phyloP scores from a whole-genome alignment of 2,329 filamentous ascomycete genomes.

The Whalleya microplaca region DNA sequence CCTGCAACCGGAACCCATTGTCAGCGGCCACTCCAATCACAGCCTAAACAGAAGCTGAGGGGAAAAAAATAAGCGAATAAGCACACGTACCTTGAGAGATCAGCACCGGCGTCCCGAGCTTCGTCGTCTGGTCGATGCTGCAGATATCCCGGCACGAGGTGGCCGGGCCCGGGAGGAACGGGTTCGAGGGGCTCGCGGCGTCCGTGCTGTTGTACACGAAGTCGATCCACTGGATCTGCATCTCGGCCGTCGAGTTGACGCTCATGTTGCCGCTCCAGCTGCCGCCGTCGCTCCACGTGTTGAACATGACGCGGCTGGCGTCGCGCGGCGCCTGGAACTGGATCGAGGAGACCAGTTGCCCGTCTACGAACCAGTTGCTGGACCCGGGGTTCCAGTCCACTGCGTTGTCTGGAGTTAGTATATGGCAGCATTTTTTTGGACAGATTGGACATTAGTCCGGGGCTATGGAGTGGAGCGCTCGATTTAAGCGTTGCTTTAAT shows the following conservation, averaged over 20 bases:
- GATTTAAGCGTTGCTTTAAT: too few relatives aligned
- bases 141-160: conserved; percentile 40
- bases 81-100: conserved; percentile 27
- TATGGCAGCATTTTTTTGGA: too few relatives aligned
- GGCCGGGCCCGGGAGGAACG: conserved; percentile 8
- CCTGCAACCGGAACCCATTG: neutral
- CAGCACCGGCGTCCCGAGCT: conserved; percentile 42
- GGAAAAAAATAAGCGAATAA: neutral
- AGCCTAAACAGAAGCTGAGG: neutral
- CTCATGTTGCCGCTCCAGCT: conserved; percentile 51
- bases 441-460: too few relatives aligned
- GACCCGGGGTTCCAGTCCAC: conserved; percentile 53
- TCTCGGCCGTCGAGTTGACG: conserved; percentile 43
- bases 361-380: conserved; percentile 54
- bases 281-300: conserved; percentile 57
- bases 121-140: conserved; percentile 43
- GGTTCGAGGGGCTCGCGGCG: conserved; percentile 15
- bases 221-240: conserved; percentile 59
- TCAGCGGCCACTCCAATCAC: conserved; percentile 3
- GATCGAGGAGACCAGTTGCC: conserved; percentile 47
- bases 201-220: conserved; percentile 48
- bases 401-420: conserved; percentile 10
- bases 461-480: too few relatives aligned
- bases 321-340: conserved; percentile 53
- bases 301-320: conserved; percentile 51